A percentile compares a stretch with the other conserved stretches of the same genome.
Conservation (phyloP, 2,329 filamentous ascomycete species). For the Harringtonia lauricola region DNA sequence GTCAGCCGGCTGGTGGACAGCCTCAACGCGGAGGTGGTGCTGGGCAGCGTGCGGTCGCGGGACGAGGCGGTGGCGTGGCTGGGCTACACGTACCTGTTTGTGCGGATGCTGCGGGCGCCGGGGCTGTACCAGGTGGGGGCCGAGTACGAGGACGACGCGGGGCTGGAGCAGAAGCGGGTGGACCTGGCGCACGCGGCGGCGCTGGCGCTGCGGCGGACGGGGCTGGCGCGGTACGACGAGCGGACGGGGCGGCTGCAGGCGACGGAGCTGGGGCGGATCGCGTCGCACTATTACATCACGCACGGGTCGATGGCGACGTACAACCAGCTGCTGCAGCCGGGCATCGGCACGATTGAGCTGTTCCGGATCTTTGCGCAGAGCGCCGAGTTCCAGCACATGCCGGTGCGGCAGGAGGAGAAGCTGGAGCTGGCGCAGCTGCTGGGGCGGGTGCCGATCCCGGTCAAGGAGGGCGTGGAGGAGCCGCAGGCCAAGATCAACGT, state of each 20-base stretch:
- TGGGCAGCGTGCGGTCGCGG: conserved; percentile 82
- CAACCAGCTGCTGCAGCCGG: conserved; percentile 88
- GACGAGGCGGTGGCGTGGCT: conserved; percentile 99
- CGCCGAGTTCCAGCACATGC: conserved; percentile 98
- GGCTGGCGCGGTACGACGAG: conserved; percentile 89
- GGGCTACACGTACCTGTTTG: conserved; percentile 94
- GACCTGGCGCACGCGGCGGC: conserved; percentile 94
- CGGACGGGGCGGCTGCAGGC: conserved; percentile 79
- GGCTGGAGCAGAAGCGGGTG: conserved; percentile 92
- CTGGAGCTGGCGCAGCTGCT: conserved; percentile 88
- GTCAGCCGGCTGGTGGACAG: conserved; percentile 91
- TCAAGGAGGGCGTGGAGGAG: conserved; percentile 96
- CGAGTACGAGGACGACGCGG: conserved; percentile 87
- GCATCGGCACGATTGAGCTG: conserved; percentile 85
- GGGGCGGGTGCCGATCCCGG: conserved; percentile 81
- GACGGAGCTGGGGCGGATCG: conserved; percentile 89
- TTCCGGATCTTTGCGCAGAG: conserved; percentile 95
- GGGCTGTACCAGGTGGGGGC: conserved; percentile 91
- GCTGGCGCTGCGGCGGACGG: conserved; percentile 73
- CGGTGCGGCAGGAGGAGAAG: conserved; percentile 95
- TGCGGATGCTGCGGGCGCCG: conserved; percentile 92
- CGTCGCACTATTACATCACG: conserved; percentile 97
- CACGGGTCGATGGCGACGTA: conserved; percentile 95
- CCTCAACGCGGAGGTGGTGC: conserved; percentile 88
- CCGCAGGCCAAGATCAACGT: conserved; percentile 98